A percentile compares a stretch with the other conserved stretches of the same genome.
These are phyloP conservation scores for Pholiota adiposa DNA, from an alignment of 1,284 basidiomycete species.

Conservation along the genomic window DNA sequence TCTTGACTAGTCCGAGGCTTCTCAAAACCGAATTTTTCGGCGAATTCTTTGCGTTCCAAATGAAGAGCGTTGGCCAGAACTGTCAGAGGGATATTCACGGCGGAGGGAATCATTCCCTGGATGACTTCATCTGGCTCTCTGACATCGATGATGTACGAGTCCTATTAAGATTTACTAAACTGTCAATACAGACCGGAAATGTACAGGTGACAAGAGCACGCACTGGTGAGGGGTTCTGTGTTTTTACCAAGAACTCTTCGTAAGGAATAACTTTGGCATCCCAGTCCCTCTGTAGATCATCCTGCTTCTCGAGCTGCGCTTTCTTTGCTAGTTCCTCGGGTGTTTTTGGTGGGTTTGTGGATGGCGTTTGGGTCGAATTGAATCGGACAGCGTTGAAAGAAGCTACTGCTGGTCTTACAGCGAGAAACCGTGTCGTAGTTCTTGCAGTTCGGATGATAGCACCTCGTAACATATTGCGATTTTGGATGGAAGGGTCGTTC, in stretches of 20 bases:
- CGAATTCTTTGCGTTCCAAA: conserved; percentile 64
- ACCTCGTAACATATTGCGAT: conserved; percentile 40
- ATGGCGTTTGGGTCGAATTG: conserved; percentile 38
- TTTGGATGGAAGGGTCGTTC: conserved; percentile 3
- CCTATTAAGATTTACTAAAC: conserved; percentile 43
- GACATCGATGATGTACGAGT: conserved; percentile 89
- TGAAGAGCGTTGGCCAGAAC: conserved; percentile 75
- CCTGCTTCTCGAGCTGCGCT: conserved; percentile 42
- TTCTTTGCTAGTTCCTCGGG: conserved; percentile 41
- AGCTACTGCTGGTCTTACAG: conserved; percentile 16
- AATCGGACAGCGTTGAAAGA: conserved; percentile 33
- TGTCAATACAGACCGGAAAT: neutral
- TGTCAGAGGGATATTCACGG: conserved; percentile 93
- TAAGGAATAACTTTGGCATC: conserved; percentile 74
- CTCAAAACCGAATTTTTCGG: conserved; percentile 78
- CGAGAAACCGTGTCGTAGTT: conserved; percentile 16
- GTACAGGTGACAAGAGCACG: conserved; percentile 29
- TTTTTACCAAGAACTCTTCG: conserved; percentile 84
- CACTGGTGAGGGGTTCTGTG: conserved; percentile 81
- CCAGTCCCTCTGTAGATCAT: conserved; percentile 71
- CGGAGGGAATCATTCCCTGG: conserved; percentile 94
- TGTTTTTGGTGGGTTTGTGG: conserved; percentile 26
- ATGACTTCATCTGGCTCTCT: conserved; percentile 93
- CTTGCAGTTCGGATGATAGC: conserved; percentile 29
- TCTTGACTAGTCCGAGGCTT: conserved; percentile 83